Evolutionary conservation across 805 yeast genomes (phyloP).

Genomic region (Brettanomyces sp.): DNA sequence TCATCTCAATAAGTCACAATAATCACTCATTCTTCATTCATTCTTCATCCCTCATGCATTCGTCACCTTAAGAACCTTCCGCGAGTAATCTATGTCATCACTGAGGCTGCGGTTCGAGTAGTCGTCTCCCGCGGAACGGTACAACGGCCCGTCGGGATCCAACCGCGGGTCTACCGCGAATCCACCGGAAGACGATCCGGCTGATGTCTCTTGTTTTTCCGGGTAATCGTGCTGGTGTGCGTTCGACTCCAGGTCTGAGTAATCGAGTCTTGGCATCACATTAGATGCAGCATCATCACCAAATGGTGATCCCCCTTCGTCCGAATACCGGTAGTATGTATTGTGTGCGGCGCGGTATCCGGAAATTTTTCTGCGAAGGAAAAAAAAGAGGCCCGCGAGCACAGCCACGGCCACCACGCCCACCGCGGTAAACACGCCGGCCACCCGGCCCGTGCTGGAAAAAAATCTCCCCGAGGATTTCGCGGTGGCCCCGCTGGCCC

Average conservation of each 20-base stretch:
- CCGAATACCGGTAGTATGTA: neutral
- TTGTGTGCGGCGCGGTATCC: neutral
- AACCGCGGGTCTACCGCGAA: slow-evolving; percentile 15
- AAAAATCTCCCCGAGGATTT: slow-evolving; percentile 38
- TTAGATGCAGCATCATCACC: slow-evolving; percentile 1
- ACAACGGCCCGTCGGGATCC: slow-evolving; percentile 46
- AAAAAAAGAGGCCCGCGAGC: slow-evolving; percentile 33
- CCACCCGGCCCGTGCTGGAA: slow-evolving; percentile 65
- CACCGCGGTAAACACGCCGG: slow-evolving; percentile 76
- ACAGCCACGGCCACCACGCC: slow-evolving; percentile 50
- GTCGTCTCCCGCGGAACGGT: slow-evolving; percentile 32
- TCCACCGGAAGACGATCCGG: neutral
- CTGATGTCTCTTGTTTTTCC: slow-evolving; percentile 4
- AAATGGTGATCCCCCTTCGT: neutral
- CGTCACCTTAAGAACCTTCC: slow-evolving; percentile 47
- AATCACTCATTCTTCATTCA: too few relatives aligned
- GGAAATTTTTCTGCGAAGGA: slow-evolving; percentile 13
- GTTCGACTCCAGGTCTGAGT: slow-evolving; percentile 11
- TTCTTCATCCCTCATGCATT: slow-evolving; percentile 19
- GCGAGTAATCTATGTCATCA: slow-evolving; percentile 49
- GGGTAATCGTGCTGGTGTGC: slow-evolving; percentile 7
- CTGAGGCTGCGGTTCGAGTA: slow-evolving; percentile 35
- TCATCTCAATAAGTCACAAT: too few relatives aligned
- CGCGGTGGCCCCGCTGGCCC: neutral
- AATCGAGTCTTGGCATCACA: slow-evolving; percentile 15